Evolutionary conservation across 768 basidiomycete genomes (phyloP).

Genomic region (Pisolithus albus): DNA sequence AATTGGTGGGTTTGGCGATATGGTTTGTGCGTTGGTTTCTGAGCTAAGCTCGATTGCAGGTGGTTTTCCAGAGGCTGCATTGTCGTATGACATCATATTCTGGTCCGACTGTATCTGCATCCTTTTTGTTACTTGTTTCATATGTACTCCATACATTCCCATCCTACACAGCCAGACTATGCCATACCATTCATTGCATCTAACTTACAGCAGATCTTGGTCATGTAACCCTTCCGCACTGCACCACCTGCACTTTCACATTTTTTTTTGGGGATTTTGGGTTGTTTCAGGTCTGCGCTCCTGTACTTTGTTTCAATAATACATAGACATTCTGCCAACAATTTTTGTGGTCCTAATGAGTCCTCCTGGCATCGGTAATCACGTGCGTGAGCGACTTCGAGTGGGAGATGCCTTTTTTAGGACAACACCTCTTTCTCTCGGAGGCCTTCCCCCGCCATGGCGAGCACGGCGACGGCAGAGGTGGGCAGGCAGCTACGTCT

Average conservation of each 20-base stretch:
- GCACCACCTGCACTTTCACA: too few species aligned
- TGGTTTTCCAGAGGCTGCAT: slow-evolving; percentile 72
- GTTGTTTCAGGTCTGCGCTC: too few species aligned
- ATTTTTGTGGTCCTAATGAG: too few species aligned
- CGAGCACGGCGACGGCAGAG: slow-evolving; percentile 7
- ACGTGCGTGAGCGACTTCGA: neutral
- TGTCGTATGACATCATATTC: slow-evolving; percentile 33
- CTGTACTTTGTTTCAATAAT: too few species aligned
- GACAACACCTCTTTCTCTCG: too few species aligned
- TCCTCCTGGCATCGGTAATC: neutral
- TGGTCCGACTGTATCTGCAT: neutral
- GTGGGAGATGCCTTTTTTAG: neutral
- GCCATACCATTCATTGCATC: slow-evolving; percentile 14
- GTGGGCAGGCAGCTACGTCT: slow-evolving; percentile 12
- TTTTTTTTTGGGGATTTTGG: too few species aligned
- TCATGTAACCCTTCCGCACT: neutral
- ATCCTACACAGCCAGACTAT: slow-evolving; percentile 2
- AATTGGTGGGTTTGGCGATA: slow-evolving; percentile 38
- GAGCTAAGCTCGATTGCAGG: slow-evolving; percentile 34
- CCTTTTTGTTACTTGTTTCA: slow-evolving; percentile 1
- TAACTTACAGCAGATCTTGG: neutral
- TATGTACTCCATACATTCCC: slow-evolving; percentile 9
- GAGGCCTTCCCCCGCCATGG: slow-evolving; percentile 8
- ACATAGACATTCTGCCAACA: too few species aligned
- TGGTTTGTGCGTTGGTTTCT: slow-evolving; percentile 9